A percentile compares a stretch with the other conserved stretches of the same genome.
phyloP scores from a whole-genome alignment of 306 rosid genomes.

The Cajanus cajan region DNA sequence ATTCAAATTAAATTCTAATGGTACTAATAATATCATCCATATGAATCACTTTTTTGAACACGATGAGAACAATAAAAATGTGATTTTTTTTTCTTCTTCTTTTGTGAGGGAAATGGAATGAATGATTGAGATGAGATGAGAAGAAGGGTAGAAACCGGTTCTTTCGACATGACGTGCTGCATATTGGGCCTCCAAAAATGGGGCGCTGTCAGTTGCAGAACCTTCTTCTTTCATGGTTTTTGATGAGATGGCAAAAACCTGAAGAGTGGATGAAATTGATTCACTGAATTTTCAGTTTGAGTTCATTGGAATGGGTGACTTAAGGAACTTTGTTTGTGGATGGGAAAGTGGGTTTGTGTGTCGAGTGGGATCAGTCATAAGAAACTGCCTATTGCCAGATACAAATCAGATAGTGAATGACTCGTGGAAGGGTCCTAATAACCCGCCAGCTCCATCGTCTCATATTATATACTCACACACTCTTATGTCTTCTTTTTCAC shows the following conservation, averaged over 20 bases:
- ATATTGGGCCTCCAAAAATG: conserved; percentile 5
- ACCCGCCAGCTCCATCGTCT: background rate
- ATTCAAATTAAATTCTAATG: too few species aligned
- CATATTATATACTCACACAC: background rate
- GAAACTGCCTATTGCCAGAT: background rate
- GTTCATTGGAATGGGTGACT: background rate
- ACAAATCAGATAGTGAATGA: background rate
- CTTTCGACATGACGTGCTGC: background rate
- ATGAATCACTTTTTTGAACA: too few species aligned
- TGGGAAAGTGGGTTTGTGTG: too few species aligned
- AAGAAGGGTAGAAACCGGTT: background rate
- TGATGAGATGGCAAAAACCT: background rate
- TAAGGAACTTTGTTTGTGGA: too few species aligned
- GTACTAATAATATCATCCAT: too few species aligned
- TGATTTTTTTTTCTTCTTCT: too few species aligned
- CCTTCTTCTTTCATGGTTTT: background rate
- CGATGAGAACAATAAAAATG: too few species aligned
- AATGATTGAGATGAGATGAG: background rate
- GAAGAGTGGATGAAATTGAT: background rate
- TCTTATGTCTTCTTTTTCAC: background rate
- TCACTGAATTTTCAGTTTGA: background rate
- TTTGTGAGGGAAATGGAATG: background rate
- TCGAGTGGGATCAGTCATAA: background rate
- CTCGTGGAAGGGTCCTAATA: background rate
- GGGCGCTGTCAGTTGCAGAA: conserved; percentile 10